phyloP scores from a whole-genome alignment of 352 stramenopile genomes.

The Phytophthora pinifolia region DNA sequence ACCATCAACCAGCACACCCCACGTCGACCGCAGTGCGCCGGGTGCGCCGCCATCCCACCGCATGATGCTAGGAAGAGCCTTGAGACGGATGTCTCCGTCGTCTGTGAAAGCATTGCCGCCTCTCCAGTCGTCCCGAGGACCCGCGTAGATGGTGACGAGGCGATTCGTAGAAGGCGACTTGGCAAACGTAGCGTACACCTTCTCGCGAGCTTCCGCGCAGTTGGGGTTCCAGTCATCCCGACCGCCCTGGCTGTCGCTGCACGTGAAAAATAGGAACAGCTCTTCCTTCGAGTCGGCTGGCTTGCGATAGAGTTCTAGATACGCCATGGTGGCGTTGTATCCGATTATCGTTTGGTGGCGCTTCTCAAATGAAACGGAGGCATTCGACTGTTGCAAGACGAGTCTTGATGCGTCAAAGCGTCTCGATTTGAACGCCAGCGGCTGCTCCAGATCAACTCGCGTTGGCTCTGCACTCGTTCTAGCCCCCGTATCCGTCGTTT shows the following conservation, averaged over 20 bases:
- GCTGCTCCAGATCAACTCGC: neutral
- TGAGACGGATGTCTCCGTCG: constrained; percentile 62
- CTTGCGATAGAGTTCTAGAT: constrained; percentile 44
- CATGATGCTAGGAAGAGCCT: constrained; percentile 61
- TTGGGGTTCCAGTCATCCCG: constrained; percentile 53
- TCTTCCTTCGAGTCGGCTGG: constrained; percentile 28
- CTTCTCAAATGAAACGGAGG: constrained; percentile 32
- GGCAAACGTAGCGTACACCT: constrained; percentile 55
- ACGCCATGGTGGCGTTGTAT: constrained; percentile 52
- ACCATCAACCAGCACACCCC: constrained; percentile 49
- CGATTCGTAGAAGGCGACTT: constrained; percentile 55
- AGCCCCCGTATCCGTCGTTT: neutral
- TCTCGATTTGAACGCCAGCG: constrained; percentile 14
- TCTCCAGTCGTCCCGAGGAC: constrained; percentile 54
- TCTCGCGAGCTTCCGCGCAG: constrained; percentile 43
- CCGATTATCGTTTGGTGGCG: constrained; percentile 48
- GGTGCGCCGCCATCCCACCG: constrained; percentile 48
- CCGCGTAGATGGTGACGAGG: constrained; percentile 58
- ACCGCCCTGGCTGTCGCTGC: constrained; percentile 46
- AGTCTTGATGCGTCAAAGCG: constrained; percentile 34
- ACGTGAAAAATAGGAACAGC: constrained; percentile 75
- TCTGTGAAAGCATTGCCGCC: constrained; percentile 55
- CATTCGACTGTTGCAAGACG: constrained; percentile 9
- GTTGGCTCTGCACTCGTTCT: neutral
- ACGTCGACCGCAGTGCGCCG: constrained; percentile 44